These are phyloP conservation scores for Cyberlindnera mississippiensis DNA, from an alignment of 805 yeast species.

Conservation along the genomic window DNA sequence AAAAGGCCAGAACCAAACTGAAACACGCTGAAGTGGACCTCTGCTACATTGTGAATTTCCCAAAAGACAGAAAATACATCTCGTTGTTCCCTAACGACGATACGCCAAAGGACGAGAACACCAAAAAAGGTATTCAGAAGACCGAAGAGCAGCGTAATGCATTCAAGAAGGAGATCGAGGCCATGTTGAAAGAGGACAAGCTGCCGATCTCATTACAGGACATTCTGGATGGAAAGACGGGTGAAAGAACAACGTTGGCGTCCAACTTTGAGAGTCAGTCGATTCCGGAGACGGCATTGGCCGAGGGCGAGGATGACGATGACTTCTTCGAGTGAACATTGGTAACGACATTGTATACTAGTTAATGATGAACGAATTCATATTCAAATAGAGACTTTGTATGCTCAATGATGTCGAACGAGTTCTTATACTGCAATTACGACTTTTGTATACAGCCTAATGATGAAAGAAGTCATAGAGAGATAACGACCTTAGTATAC, in stretches of 20 bases:
- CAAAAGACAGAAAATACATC: conserved; percentile 74
- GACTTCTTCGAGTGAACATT: conserved; percentile 26
- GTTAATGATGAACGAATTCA: not conserved
- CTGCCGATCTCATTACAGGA: conserved; percentile 56
- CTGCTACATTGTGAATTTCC: conserved; percentile 73
- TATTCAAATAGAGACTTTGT: too few relatives aligned
- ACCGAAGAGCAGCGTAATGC: conserved; percentile 43
- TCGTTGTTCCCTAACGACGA: conserved; percentile 61
- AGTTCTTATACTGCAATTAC: too few relatives aligned
- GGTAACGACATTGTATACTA: not conserved
- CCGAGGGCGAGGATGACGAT: conserved; percentile 27
- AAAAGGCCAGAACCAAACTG: conserved; percentile 48
- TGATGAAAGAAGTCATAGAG: too few relatives aligned
- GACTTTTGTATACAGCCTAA: too few relatives aligned
- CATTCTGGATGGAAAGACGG: conserved; percentile 34
- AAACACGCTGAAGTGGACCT: conserved; percentile 61
- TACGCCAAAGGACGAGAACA: conserved; percentile 23
- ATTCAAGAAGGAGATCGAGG: conserved; percentile 50
- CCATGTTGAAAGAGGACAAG: conserved; percentile 46
- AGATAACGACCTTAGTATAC: too few relatives aligned
- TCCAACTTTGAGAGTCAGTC: conserved; percentile 18
- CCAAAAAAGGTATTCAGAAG: conserved; percentile 34
- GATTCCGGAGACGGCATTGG: conserved; percentile 18
- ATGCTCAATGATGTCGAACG: too few relatives aligned
- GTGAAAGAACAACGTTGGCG: conserved; percentile 13